Base-by-base conservation (phyloP, 768 basidiomycete species). In the Phlebiopsis flavidoalba region DNA sequence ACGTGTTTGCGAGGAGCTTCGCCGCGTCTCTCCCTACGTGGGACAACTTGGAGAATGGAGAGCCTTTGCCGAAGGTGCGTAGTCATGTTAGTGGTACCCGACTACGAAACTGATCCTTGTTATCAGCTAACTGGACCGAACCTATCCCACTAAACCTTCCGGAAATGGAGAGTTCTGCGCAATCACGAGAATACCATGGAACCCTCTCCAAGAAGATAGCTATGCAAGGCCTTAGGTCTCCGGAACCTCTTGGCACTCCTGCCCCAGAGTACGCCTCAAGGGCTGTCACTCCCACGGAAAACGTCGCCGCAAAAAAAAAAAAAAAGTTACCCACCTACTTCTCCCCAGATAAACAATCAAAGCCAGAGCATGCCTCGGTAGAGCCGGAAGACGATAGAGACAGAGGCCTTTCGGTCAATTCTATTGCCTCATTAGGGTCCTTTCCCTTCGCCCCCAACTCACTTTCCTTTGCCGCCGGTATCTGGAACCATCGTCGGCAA, bases 1-100 rank as follows among this genome's bases (percentile, higher is more conserved):
- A 22, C 83, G 84, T 40, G 74, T 81, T 12, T 89, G 87, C 65
- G 90, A 92, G 75, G 79, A 79, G n/a, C 81, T 91, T 22, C 82
- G 89, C 46, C 78, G 84, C 5, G 82, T 83, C 64, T 80, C 87
- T 14, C 85, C 88, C 0, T 80, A 79, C 12, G 78, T 93, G 36
- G 91, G 89, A 0, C 77, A 76, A n/a, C 76, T 92, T 3, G 87
- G 85, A 5, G 83, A 89, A 76, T 91, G 85, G 84, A 79, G 83
- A 55, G 77, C 85, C 5, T 74, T 88, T 2, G 92, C 90, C 66
- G 91, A 93, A 74, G 57, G 61, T 62, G n/a, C 22, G 61, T 33
- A 10, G 17, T 10, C 19, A 19, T 24, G 8, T 35, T 14, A 3
- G 14, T 15, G 24, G 19, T 47, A 10, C n/a, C 10, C 45, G 12